Base-by-base conservation (phyloP, 495 filamentous ascomycete species). In the Daldinia loculata region DNA sequence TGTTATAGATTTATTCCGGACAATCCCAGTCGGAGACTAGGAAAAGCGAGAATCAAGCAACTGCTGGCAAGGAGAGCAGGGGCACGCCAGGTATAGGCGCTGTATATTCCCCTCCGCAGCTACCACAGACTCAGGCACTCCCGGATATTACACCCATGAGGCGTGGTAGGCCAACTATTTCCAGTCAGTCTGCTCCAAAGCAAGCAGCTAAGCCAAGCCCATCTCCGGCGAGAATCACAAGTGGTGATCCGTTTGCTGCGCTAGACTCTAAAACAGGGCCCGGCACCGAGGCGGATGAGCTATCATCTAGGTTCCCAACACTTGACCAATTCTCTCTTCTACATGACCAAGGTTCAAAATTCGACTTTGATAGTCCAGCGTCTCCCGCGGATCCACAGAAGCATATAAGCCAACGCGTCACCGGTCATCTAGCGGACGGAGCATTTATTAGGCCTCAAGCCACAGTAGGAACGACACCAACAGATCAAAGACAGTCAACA, bases 141-240 rank as follows among this genome's bases (percentile, higher is more conserved):
- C 96, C 96, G 6, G 94, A 98, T 64, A 93, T 99, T 68, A 90
- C 90, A 63, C 95, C 95, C 6, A 98, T 98, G 95, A 86, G 96
- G 50, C 87, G 95, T 77, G 95, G 95, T 7, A 88, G 95, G 60
- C 92, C 94, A 7, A 85, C 89, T 5, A 89, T 87, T 36, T 75
- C 78, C 14, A 75, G 75, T 34, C 82, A 80, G 27, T 72, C 80
- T 19, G 74, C 68, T 8, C 76, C 80, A n/a, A 75, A 75, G 1
- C 80, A 79, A 53, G 71, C 70, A 38, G 75, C 82, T n/a, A 90
- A 89, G 70, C 88, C 90, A 15, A 93, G 88, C 66, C 88, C 90
- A 19, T 94, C 94, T n/a, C 92, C 92, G 1, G 85, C 87, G 62
- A 88, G 90, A 61, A 86, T 86, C 45, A 86, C 89, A 12, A 83